These are phyloP conservation scores for Acer saccharum DNA, from an alignment of 345 rosid species.

Conservation along the genomic window DNA sequence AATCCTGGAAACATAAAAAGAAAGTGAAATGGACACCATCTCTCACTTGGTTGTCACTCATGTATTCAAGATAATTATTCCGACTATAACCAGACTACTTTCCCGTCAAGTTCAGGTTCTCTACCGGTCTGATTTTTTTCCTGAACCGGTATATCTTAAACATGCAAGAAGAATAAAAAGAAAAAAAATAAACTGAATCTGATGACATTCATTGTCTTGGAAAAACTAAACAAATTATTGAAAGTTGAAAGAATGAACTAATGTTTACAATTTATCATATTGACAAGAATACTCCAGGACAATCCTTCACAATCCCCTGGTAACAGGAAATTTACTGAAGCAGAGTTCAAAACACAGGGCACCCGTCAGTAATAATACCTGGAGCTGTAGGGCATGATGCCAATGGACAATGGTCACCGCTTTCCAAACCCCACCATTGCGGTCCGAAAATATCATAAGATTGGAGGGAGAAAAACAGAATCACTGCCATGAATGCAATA, in stretches of 20 bases:
- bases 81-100: no score
- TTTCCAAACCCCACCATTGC: constrained; percentile 65
- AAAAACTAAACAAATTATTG: not conserved
- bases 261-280: not conserved
- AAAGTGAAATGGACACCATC: no score
- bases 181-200: no score
- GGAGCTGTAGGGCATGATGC: constrained; percentile 55
- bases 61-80: no score
- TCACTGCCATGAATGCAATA: constrained; percentile 59
- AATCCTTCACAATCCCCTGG: no score
- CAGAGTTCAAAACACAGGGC: constrained; percentile 27
- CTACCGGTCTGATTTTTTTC: no score
- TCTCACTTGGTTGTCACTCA: not conserved
- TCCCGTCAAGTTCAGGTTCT: not conserved
- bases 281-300: no score
- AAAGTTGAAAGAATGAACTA: not conserved
- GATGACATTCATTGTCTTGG: no score
- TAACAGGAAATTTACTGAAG: not conserved
- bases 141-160: no score
- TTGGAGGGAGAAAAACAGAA: constrained; percentile 61
- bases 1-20: not conserved
- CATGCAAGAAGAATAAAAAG: no score
- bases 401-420: constrained; percentile 56
- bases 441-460: constrained; percentile 51
- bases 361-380: constrained; percentile 42